Evolutionary conservation across 306 rosid genomes (phyloP), one percentile per base, ranked within the genome.

Genomic region (Adenanthera pavonina): DNA sequence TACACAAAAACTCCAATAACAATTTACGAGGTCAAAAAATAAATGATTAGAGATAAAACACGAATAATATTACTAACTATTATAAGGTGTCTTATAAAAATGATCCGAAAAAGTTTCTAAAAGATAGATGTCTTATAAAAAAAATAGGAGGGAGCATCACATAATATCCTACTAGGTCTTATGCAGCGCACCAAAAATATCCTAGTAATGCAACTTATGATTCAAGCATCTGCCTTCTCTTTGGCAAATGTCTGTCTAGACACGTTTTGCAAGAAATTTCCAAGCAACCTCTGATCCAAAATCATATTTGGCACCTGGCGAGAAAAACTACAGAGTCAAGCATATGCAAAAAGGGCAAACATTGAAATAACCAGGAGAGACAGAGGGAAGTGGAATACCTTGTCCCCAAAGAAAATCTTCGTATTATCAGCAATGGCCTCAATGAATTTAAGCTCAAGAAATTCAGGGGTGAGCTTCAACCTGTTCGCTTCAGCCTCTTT

Each of bases 361-460:
- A 62, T 35, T 14, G 35, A 76, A 44, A 56, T 65, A 84, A 35
- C 33, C 51, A 20, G 33, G 15, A 20, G 74, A 13, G n/a, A 68
- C 35, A 4, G 20, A 19, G 74, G 52, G 69, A 54, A 59, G 36
- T 72, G 72, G 35, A 78, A 62, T 78, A 89, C 99, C 99, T 95
- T 95, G 44, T 95, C 97, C 33, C 99, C 99, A 40, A 95, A 95
- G 94, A 95, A 95, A 78, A 95, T 95, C 80, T 93, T 92, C 2
- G 98, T 93, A 49, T 95, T 92, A 74, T 86, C 85, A 72, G 99
- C 93, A 38, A 95, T 91, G 82, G 97, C 90, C 79, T 95, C 91
- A 1, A 93, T 93, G 70, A 90, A 95, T 78, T 73, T 92, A 3
- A 95, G 96, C 92, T 95, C 92, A 4, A 95, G 97, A 87, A 90